A percentile compares a stretch with the other conserved stretches of the same genome.
These are phyloP conservation scores for Solanum okadae DNA, from an alignment of 257 asterid genomes.

Conservation along the genomic window DNA sequence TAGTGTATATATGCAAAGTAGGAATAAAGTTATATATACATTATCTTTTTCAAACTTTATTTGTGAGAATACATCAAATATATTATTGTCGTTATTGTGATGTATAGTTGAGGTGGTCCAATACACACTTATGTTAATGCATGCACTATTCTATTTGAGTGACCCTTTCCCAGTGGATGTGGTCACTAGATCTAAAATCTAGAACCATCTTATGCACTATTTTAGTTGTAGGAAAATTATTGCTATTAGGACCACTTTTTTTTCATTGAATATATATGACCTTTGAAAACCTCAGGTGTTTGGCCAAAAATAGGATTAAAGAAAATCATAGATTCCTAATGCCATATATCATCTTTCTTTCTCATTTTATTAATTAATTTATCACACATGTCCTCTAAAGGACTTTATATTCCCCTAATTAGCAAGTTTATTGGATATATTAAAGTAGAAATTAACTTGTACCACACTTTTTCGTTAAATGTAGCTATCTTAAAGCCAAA, in stretches of 20 bases:
- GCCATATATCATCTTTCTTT: background rate
- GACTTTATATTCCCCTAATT: background rate
- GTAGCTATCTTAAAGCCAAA: background rate
- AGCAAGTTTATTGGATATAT: background rate
- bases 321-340: background rate
- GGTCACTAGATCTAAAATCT: background rate
- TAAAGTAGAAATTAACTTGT: background rate
- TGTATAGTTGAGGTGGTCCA: background rate
- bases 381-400: background rate
- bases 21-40: no score
- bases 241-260: background rate
- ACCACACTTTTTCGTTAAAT: background rate
- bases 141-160: background rate
- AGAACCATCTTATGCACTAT: background rate
- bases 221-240: background rate
- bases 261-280: background rate
- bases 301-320: background rate
- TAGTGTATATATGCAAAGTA: no score
- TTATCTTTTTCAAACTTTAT: accelerated
- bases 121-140: background rate
- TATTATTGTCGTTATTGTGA: background rate
- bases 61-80: background rate
- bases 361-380: background rate
- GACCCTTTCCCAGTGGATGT: background rate
- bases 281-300: background rate